Percentiles rank a stretch among this genome's conserved stretches.
These are phyloP conservation scores for Penicillium pulvis DNA, from an alignment of 495 filamentous ascomycete species.

Conservation along the genomic window DNA sequence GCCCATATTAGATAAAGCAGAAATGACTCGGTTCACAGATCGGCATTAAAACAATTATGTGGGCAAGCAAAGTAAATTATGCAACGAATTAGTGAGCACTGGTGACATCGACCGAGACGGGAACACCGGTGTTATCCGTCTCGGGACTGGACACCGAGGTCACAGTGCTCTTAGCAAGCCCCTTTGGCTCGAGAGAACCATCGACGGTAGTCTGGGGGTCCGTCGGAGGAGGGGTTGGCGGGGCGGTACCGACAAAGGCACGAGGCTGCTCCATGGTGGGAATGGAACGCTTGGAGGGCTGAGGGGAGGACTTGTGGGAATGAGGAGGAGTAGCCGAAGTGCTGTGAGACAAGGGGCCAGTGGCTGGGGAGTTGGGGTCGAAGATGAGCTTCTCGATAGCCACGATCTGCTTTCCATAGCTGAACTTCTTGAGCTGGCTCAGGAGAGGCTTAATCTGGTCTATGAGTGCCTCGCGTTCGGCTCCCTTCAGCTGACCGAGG, in stretches of 20 bases:
- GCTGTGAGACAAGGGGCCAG: slow-evolving; percentile 27
- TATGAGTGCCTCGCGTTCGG: slow-evolving; percentile 66
- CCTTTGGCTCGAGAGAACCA: slow-evolving; percentile 35
- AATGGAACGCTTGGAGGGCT: slow-evolving; percentile 41
- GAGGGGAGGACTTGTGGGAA: slow-evolving; percentile 50
- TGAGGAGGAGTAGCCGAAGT: slow-evolving; percentile 46
- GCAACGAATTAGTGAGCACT: slow-evolving; percentile 33
- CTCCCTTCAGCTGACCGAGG: slow-evolving; percentile 64
- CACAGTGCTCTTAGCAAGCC: slow-evolving; percentile 37
- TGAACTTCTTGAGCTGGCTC: slow-evolving; percentile 67
- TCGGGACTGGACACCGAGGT: slow-evolving; percentile 38
- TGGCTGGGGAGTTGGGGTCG: slow-evolving; percentile 35
- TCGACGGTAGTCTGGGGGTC: slow-evolving; percentile 40
- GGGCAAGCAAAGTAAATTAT: slow-evolving; percentile 35
- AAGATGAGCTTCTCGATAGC: slow-evolving; percentile 67
- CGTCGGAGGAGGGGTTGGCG: slow-evolving; percentile 48
- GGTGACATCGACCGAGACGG: slow-evolving; percentile 34
- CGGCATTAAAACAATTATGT: slow-evolving; percentile 40
- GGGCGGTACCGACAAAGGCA: slow-evolving; percentile 39
- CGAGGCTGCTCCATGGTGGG: slow-evolving; percentile 30
- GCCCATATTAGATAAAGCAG: slow-evolving; percentile 42
- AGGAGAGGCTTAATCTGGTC: slow-evolving; percentile 77
- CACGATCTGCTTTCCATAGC: slow-evolving; percentile 78
- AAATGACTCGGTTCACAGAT: slow-evolving; percentile 28
- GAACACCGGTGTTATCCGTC: slow-evolving; percentile 33